phyloP scores from a whole-genome alignment of 129 eudicot species.

The Helianthus tuberosus region DNA sequence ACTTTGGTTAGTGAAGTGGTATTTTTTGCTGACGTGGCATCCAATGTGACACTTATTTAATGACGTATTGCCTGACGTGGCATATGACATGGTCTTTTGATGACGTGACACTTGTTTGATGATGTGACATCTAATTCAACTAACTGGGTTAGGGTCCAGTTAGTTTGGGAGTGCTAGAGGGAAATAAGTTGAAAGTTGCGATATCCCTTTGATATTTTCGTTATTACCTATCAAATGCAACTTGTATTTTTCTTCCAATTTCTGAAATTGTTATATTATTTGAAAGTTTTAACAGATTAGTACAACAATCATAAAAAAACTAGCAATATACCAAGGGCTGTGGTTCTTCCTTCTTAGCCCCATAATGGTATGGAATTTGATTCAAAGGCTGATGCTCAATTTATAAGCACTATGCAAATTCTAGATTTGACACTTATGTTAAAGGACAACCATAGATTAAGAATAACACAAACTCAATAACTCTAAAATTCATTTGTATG shows the following conservation, averaged over 20 bases:
- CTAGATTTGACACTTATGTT: conserved; percentile 48
- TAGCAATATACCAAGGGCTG: neutral
- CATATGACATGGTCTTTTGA: no score
- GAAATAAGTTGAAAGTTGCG: no score
- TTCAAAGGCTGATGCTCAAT: conserved; percentile 46
- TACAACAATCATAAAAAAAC: neutral
- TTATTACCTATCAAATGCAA: neutral
- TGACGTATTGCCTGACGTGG: no score
- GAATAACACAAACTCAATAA: conserved; percentile 42
- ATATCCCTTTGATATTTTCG: neutral
- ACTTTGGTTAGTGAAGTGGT: no score
- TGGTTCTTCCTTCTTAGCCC: conserved; percentile 20
- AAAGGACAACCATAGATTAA: conserved; percentile 50
- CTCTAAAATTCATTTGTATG: conserved; percentile 33
- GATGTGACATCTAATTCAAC: no score
- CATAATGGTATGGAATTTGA: conserved; percentile 53
- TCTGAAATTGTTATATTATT: neutral
- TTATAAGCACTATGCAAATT: conserved; percentile 43
- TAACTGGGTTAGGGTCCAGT: no score
- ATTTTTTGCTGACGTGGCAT: no score
- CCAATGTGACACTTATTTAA: no score
- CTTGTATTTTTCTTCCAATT: neutral
- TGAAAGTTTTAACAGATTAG: neutral
- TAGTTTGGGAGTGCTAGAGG: no score
- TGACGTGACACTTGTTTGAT: no score